Evolutionary conservation across 1,284 basidiomycete species (phyloP).

Genomic region (Leucoagaricus sp.): DNA sequence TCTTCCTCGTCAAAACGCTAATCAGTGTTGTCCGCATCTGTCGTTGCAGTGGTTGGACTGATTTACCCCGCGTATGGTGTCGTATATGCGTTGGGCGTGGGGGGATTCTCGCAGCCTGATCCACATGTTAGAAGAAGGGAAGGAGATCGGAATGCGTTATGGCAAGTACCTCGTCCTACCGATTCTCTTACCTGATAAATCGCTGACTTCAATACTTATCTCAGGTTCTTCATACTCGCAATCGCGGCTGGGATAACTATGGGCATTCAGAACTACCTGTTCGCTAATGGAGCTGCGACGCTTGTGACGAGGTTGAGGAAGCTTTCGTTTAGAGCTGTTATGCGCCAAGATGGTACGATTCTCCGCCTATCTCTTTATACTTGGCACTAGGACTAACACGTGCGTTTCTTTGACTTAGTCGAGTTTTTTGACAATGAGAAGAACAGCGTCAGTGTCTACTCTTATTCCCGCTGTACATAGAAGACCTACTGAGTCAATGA

Average conservation of each 20-base stretch:
- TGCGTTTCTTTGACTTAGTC: conserved; percentile 48
- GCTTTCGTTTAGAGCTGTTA: conserved; percentile 67
- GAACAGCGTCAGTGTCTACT: conserved; percentile 51
- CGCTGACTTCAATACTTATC: conserved; percentile 26
- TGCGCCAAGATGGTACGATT: conserved; percentile 76
- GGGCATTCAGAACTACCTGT: conserved; percentile 64
- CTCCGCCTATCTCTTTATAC: background rate
- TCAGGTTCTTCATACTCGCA: conserved; percentile 75
- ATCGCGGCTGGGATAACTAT: conserved; percentile 61
- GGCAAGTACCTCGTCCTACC: conserved; percentile 35
- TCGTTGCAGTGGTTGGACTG: conserved; percentile 56
- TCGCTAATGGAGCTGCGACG: conserved; percentile 62
- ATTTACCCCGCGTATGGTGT: conserved; percentile 86
- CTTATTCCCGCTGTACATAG: background rate
- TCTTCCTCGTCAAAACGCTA: background rate
- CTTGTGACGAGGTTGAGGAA: conserved; percentile 68
- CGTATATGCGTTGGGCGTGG: conserved; percentile 66
- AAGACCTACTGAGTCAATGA: background rate
- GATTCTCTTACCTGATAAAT: conserved; percentile 12
- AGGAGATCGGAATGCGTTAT: conserved; percentile 68
- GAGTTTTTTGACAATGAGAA: conserved; percentile 84
- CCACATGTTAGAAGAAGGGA: conserved; percentile 42
- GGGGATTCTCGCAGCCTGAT: conserved; percentile 53
- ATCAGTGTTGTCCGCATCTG: background rate
- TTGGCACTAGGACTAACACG: background rate